A percentile compares a stretch with the other conserved stretches of the same genome.
These are phyloP conservation scores for Yarrowia sp. DNA, from an alignment of 805 yeast genomes.

Conservation along the genomic window DNA sequence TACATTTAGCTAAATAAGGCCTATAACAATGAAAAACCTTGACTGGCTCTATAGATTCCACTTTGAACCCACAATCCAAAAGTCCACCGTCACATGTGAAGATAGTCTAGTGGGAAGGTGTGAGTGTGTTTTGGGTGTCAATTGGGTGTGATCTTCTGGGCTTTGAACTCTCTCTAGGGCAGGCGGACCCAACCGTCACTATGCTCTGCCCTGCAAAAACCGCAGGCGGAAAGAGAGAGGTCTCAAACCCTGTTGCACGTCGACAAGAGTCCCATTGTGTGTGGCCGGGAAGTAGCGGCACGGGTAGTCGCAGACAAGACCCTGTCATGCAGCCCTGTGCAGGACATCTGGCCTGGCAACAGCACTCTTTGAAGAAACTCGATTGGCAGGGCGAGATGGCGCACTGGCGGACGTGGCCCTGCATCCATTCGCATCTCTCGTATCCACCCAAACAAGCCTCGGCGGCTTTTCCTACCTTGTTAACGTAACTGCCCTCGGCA, in stretches of 20 bases:
- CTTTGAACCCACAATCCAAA: too few species aligned
- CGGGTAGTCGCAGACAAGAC: conserved; percentile 2
- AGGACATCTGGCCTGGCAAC: neutral
- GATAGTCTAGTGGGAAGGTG: too few species aligned
- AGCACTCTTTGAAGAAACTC: too few species aligned
- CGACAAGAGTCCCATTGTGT: neutral
- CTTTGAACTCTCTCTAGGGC: too few species aligned
- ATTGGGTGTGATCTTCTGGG: too few species aligned
- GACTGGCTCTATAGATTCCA: too few species aligned
- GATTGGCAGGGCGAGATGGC: neutral
- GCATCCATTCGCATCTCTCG: neutral
- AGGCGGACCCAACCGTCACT: too few species aligned
- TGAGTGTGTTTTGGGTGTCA: too few species aligned
- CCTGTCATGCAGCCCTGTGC: neutral
- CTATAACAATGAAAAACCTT: too few species aligned
- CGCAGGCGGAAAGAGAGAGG: neutral
- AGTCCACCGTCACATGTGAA: neutral
- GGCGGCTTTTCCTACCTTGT: conserved; percentile 7
- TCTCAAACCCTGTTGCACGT: neutral
- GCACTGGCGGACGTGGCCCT: neutral
- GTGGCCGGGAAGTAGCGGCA: neutral
- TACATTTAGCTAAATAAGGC: too few species aligned
- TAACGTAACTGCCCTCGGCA: conserved; percentile 4
- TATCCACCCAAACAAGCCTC: neutral
- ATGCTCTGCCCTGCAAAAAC: neutral